Conservation (phyloP, 1,139 yeast species). For the Blastobotrys capitulatus region DNA sequence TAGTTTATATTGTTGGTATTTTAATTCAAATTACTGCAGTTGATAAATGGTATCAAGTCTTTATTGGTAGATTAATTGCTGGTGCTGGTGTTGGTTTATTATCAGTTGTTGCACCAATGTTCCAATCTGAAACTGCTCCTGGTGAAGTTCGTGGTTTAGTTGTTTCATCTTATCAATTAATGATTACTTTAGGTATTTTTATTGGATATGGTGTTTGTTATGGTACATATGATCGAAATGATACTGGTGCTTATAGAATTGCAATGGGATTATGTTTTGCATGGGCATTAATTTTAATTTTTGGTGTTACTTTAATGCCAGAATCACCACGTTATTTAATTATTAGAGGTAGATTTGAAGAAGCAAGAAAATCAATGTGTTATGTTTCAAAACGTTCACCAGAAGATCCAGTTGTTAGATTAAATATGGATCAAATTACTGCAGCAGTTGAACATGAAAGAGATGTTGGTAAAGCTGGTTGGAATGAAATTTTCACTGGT, state of each 20-base stretch:
- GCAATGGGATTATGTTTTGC: constrained; percentile 48
- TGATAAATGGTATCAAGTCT: constrained; percentile 36
- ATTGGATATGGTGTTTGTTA: constrained; percentile 63
- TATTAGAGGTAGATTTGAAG: constrained; percentile 47
- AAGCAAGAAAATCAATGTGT: constrained; percentile 58
- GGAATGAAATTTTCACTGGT: constrained; percentile 62
- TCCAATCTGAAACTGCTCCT: constrained; percentile 69
- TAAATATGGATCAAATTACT: constrained; percentile 55
- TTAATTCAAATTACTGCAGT: constrained; percentile 47
- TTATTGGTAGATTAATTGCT: constrained; percentile 45
- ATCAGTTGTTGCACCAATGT: constrained; percentile 60
- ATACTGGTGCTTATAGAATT: constrained; percentile 58
- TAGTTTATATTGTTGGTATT: constrained; percentile 46
- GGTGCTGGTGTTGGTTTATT: constrained; percentile 66
- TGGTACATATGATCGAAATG: constrained; percentile 49
- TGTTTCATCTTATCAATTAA: constrained; percentile 63
- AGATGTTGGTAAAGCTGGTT: constrained; percentile 60
- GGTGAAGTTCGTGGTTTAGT: constrained; percentile 61
- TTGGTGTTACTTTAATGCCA: constrained; percentile 64
- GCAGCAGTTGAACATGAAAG: constrained; percentile 61
- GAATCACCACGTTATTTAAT: constrained; percentile 75
- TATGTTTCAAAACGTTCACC: constrained; percentile 55
- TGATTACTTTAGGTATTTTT: constrained; percentile 64
- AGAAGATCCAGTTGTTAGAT: constrained; percentile 53
- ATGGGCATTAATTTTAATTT: constrained; percentile 39